Base-by-base conservation (phyloP, 2,329 filamentous ascomycete genomes). In the Rutstroemia sp. region DNA sequence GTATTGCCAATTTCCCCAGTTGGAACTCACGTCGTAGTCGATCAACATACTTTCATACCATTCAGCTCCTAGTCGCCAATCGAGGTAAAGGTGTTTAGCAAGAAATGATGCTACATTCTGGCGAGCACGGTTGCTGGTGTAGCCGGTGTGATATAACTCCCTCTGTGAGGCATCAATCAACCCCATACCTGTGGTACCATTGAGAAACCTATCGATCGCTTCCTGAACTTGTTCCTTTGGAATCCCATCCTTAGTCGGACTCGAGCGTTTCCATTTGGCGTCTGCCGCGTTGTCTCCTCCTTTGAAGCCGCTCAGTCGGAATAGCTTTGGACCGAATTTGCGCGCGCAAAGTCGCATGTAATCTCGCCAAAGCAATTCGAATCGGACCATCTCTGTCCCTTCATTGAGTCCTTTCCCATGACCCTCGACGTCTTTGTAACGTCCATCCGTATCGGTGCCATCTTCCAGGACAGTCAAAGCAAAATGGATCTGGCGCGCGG, bases 1-100 rank as follows among this genome's bases (percentile, higher is more conserved):
- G 59, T 92, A 92, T 69, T 91, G 87, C 88, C 88, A 92, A 64
- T 90, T 91, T 9, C 83, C 83, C 87, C 87, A 92, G 63, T 92
- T 92, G 58, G 79, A 86, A 14, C 80, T 82, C 0, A 87, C 78
- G 63, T 92, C 88, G 67, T 92, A 90, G 67, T 94, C 89, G 30
- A 86, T 75, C 3, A 92, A 76, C 66, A 87, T 73, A 67, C 79
- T 81, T 68, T 92, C 88, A 66, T 92, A 92, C 86, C 87, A 92
- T 68, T 92, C 88, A 0, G 88, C 89, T 0, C 88, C 89, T 14
- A 88, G 77, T 0, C 87, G 80, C 89, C 89, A 94, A 69, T 92
- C 88, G 21, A 92, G 83, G 1, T 78, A 77, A 3, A 92, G 73
- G 59, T 89, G 86, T 62, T 89, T 89, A 0, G 86, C 72, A 1